Evolutionary conservation across 1,284 basidiomycete genomes (phyloP), one percentile per base, ranked within the genome.

Genomic region (Pseudozyma flocculosa): DNA sequence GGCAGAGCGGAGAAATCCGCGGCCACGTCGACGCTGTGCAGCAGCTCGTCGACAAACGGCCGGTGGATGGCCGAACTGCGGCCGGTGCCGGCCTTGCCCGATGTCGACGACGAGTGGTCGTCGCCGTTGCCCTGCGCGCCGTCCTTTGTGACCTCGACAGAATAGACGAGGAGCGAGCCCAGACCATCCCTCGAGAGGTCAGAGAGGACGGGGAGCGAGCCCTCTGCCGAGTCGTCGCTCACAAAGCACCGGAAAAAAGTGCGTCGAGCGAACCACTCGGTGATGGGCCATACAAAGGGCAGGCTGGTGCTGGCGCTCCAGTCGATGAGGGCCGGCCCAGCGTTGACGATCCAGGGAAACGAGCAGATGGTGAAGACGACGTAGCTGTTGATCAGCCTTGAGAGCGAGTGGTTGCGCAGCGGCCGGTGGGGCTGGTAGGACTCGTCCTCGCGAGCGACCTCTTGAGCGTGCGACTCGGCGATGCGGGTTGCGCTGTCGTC

Each of bases 201-300:
- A 38, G 82, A 81, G 42, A 94, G 83, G 3, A 88, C 73, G 2
- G 87, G 85, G 9, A 89, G 67, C 14, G 86, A 85, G 38, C 84
- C 86, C 30, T 84, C 82, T 0, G 87, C 87, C 0, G 87, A 87
- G 57, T 94, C 91, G 4, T 88, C 90, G 1, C 90, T 90, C 7
- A 93, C 90, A 70, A 95, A 95, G 78, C 90, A 89, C 43, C 84
- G 82, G 73, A 93, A 95, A 81, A 95, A 95, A 2, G 92, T 94
- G 24, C 82, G 79, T 40, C 89, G 83, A 11, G 94, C 87, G 54
- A 89, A 75, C 8, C 82, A 82, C 74, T 91, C 86, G 2, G 88
- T 86, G 38, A 90, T 61, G 43, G 83, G 80, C 53, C 81, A 83
- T 1, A 93, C 56, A 3, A 85, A 84, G 1, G 92, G 90, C 14